Evolutionary conservation across 495 filamentous ascomycete species (phyloP), one percentile per base, ranked within the genome.

Genomic region (Parathielavia hyrcaniae): DNA sequence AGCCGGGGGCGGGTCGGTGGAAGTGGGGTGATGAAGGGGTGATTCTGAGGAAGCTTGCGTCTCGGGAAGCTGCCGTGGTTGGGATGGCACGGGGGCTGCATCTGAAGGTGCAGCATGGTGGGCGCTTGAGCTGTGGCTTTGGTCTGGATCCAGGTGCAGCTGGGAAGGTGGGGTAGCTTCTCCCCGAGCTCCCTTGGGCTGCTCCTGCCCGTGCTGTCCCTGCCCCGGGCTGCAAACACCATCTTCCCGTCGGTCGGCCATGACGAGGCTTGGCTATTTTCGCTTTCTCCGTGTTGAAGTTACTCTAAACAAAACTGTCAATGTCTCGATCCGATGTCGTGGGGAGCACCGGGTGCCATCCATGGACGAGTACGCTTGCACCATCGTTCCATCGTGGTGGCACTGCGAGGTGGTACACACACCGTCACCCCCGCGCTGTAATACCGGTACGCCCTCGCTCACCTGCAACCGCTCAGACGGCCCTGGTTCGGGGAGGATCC

Each of bases 81-180:
- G 35, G 52, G 58, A 56, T 61, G 51, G 41, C 41, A 44, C 32
- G 41, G 54, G 14, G 8, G 34, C 19, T 16, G 50, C 35, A 17
- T 14, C 35, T 38, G 9, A 14, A 30, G 6, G 13, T 11, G 44
- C 55, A 34, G 53, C 26, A 19, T n/a, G 32, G 8, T 5, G n/a
- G n/a, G n/a, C 47, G 54, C 32, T 50, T 41, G 47, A 30, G 35
- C 32, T 20, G 40, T 47, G 57, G 49, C 56, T 39, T 36, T 44
- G 39, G 35, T 56, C 56, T 40, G 35, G 53, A 50, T 64, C 50
- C 49, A 64, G 53, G 56, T 61, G 64, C 64, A 65, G 58, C 55
- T 65, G 65, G 38, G 22, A 46, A 32, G 55, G 55, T 51, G 44
- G 55, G 55, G 55, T 26, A 23, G 26, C 12, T 1, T 4, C 23